Evolutionary conservation across 1,284 basidiomycete genomes (phyloP), one percentile per base, ranked within the genome.

Genomic region (Cutaneotrichosporon daszewskae): DNA sequence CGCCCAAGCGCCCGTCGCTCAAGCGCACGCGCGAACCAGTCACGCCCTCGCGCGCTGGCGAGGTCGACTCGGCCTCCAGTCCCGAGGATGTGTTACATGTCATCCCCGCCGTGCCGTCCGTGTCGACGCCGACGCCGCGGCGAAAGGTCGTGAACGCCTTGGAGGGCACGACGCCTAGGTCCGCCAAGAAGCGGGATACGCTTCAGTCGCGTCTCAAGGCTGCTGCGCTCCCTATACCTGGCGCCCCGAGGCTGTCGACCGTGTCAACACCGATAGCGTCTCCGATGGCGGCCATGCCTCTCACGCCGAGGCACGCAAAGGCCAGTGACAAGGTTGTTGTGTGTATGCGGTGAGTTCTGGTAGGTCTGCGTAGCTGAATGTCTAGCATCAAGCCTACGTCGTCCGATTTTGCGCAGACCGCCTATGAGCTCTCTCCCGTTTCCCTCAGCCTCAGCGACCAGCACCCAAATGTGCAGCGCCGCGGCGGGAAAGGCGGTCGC

Each of bases 401-500:
- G 12, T 64, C 59, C 4, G 18, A 49, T n/a, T 68, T 67, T 34
- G 41, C 58, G 2, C 32, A 48, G 4, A 54, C 45, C 10, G 65
- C 67, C 11, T 71, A 71, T 45, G 63, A 69, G 20, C 47, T 64
- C 16, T 44, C 63, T 7, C 41, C 56, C 1, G 59, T 54, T 2
- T 63, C 67, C 1, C 49, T 71, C 13, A 50, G 57, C 8, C 49
- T 71, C 8, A 60, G 64, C 13, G 64, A 69, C 31, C 31, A 58
- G 5, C 69, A 71, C 46, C 68, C 69, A 5, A 69, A 65, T 31
- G 62, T 71, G 5, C 41, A 60, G n/a, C 65, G 68, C 38, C 53
- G 69, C 32, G 68, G 68, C 3, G 66, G 69, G 12, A 71, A 71
- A 45, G 58, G 62, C 1, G 68, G 68, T 4, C 45, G 69, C 32